These are phyloP conservation scores for Hericium coralloides DNA, from an alignment of 768 basidiomycete species.

Conservation along the genomic window DNA sequence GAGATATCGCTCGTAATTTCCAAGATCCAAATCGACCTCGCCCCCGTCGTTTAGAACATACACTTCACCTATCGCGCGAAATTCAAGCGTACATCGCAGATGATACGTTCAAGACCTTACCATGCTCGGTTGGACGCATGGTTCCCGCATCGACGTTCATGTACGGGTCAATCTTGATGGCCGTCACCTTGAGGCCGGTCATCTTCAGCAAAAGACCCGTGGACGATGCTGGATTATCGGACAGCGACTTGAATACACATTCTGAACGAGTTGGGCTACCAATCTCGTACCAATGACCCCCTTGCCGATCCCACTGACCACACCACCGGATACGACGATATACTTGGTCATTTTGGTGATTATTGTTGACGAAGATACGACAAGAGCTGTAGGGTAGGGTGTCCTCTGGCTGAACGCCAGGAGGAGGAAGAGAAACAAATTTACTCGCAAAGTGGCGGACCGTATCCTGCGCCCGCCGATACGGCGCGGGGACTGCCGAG, in stretches of 20 bases:
- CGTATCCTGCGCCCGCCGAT: background rate
- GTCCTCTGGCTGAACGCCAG: background rate
- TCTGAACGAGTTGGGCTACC: conserved; percentile 15
- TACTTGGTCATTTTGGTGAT: conserved; percentile 73
- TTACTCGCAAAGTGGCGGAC: background rate
- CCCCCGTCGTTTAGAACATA: conserved; percentile 98
- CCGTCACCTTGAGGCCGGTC: conserved; percentile 91
- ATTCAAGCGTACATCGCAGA: background rate
- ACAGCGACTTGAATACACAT: conserved; percentile 15
- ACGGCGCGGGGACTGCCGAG: background rate
- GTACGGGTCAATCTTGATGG: conserved; percentile 99
- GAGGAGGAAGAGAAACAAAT: background rate
- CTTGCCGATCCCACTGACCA: conserved; percentile 98
- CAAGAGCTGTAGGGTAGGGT: background rate
- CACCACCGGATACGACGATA: conserved; percentile 93
- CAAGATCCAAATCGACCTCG: conserved; percentile 95
- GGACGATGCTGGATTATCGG: conserved; percentile 68
- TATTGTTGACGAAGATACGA: background rate
- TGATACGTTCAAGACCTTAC: conserved; percentile 36
- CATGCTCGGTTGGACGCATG: conserved; percentile 97
- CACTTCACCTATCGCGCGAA: conserved; percentile 63
- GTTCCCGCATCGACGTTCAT: conserved; percentile 99
- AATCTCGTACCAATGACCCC: conserved; percentile 84
- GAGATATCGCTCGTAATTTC: conserved; percentile 97
- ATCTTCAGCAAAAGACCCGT: conserved; percentile 94